A percentile compares a stretch with the other conserved stretches of the same genome.
These are phyloP conservation scores for Xerocomellus amylosporus DNA, from an alignment of 768 basidiomycete species.

Conservation along the genomic window DNA sequence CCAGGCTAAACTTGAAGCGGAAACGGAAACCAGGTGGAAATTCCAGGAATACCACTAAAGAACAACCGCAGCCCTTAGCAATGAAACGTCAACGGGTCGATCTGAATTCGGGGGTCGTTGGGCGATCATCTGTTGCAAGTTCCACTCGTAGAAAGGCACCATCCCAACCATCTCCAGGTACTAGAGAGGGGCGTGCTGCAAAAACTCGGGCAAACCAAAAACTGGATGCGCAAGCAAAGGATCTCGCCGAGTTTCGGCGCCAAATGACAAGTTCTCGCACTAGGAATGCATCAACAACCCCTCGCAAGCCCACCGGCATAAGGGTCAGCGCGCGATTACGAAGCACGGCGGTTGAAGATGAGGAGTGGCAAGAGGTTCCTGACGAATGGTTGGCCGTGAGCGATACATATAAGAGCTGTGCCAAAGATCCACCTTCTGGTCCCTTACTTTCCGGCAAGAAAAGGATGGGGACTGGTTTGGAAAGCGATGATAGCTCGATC, in stretches of 20 bases:
- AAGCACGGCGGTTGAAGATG: slow-evolving; percentile 49
- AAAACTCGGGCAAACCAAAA: slow-evolving; percentile 70
- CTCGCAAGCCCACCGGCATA: slow-evolving; percentile 48
- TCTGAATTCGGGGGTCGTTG: not conserved
- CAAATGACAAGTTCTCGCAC: slow-evolving; percentile 32
- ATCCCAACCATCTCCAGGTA: slow-evolving; percentile 23
- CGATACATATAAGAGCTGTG: slow-evolving; percentile 17
- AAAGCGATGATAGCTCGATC: slow-evolving; percentile 57
- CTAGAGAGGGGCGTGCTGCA: slow-evolving; percentile 57
- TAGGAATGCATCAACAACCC: slow-evolving; percentile 12
- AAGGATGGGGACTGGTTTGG: slow-evolving; percentile 51
- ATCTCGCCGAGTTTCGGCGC: slow-evolving; percentile 60
- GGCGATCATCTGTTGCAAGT: slow-evolving; percentile 7
- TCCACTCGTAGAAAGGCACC: slow-evolving; percentile 16
- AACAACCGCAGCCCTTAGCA: slow-evolving; percentile 12
- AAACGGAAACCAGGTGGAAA: slow-evolving; percentile 37
- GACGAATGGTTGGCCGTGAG: slow-evolving; percentile 57
- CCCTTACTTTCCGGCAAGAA: slow-evolving; percentile 10
- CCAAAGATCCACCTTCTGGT: slow-evolving; percentile 9
- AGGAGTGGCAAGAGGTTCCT: slow-evolving; percentile 77
- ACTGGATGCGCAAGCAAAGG: slow-evolving; percentile 65
- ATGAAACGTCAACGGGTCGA: slow-evolving; percentile 29
- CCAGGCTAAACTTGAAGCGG: slow-evolving; percentile 44
- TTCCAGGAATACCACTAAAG: slow-evolving; percentile 18
- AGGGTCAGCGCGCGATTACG: slow-evolving; percentile 65